Base-by-base conservation (phyloP, 1,284 basidiomycete species). In the Termitomyces sp. region DNA sequence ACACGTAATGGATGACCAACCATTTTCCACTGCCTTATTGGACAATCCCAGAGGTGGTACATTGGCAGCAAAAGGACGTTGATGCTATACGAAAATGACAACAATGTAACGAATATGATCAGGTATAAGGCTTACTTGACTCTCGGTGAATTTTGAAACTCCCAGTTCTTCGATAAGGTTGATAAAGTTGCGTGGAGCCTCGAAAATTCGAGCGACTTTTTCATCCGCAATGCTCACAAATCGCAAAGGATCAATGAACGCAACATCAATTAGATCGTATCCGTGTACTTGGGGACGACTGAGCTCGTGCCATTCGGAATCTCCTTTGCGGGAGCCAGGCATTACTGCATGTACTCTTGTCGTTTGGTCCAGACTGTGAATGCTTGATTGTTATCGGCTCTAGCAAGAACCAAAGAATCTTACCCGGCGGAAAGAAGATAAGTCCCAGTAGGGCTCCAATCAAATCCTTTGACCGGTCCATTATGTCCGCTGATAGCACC, bases 201-300 rank as follows among this genome's bases (percentile, higher is more conserved):
- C 92, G 62, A 98, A 98, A 1, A 96, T 84, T 44, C 94, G 83
- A 9, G 85, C 82, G 13, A 96, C 92, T 69, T 97, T 97, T 70
- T 98, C 94, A 65, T 98, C 94, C 7, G 92, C 91, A 44, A 90
- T 85, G 62, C 90, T 94, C 15, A 86, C 86, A 65, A 96, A 93
- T 21, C 82, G 83, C 42, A 93, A 73, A 0, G 89, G 73, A 55
- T 81, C 78, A 42, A 97, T 78, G 69, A 93, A 94, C 2, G 80
- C 82, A 1, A 82, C 86, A 57, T 86, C 86, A n/a, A 94, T 76
- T 43, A 97, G 75, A 65, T 97, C 93, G 68, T 98, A 97, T 5
- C 94, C 94, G 69, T 98, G 94, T 17, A 96, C 86, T 70, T 98
- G 94, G 24, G 94, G 94, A 15, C 94, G 84, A 28, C 82, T 82